Evolutionary conservation across 2,329 filamentous ascomycete species (phyloP).

Genomic region (Colletotrichum siamense): DNA sequence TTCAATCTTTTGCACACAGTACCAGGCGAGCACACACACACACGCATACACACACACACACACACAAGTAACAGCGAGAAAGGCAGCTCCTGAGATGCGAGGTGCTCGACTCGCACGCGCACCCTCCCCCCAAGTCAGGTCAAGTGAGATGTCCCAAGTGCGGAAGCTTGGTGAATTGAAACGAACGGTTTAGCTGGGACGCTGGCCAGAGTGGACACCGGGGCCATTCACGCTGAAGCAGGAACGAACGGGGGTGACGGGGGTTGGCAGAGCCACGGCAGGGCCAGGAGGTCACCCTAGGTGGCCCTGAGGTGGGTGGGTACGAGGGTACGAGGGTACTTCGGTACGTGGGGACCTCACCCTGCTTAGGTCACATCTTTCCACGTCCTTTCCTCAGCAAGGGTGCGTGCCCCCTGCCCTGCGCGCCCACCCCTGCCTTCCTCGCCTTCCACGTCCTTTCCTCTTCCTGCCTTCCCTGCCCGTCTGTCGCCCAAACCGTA

Average conservation of each 20-base stretch:
- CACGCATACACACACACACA: background rate
- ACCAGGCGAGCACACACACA: background rate
- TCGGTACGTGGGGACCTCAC: background rate
- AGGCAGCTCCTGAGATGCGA: background rate
- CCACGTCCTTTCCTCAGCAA: background rate
- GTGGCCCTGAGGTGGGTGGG: background rate
- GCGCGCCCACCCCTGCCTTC: background rate
- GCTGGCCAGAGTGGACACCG: background rate
- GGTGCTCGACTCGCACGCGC: background rate
- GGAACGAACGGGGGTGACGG: constrained; percentile 10
- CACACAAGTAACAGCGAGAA: background rate
- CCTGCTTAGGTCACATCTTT: background rate
- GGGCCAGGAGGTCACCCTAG: background rate
- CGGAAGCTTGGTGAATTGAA: constrained; percentile 21
- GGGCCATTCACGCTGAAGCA: constrained; percentile 17
- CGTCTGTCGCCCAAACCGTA: background rate
- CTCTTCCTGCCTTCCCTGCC: background rate
- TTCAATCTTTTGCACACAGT: background rate
- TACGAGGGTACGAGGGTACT: background rate
- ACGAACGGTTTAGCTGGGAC: constrained; percentile 21
- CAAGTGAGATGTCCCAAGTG: constrained; percentile 18
- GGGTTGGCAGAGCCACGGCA: background rate
- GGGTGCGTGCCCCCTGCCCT: constrained; percentile 1
- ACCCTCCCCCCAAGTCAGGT: constrained; percentile 21
- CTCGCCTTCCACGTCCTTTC: constrained; percentile 2